Percentiles rank a stretch among this genome's conserved stretches.
These are phyloP conservation scores for Scalesia atractyloides DNA, from an alignment of 129 eudicot species.

Conservation along the genomic window DNA sequence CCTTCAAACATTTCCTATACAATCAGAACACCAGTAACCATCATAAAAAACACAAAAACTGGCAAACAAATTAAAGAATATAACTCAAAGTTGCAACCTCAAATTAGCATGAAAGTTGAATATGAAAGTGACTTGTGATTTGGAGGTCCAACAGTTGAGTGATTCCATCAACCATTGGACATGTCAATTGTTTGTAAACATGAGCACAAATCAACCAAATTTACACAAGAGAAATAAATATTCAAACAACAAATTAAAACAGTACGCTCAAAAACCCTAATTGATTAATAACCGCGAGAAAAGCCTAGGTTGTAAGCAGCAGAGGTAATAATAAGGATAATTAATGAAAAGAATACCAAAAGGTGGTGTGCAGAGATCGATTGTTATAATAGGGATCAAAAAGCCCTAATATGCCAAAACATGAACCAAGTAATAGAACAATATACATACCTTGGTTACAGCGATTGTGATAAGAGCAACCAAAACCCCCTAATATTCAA, in stretches of 20 bases:
- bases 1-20: constrained; percentile 87
- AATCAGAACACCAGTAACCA: constrained; percentile 24
- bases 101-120: constrained; percentile 15
- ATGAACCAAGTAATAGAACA: too few species aligned
- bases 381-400: too few species aligned
- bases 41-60: not conserved
- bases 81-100: constrained; percentile 23
- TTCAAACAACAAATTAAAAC: not conserved
- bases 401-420: too few species aligned
- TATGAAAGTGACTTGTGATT: not conserved
- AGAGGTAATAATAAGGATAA: constrained; percentile 10
- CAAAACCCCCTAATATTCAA: too few species aligned
- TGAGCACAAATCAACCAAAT: not conserved
- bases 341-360: not conserved
- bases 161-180: constrained; percentile 23
- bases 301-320: constrained; percentile 16
- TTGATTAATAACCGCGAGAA: not conserved
- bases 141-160: not conserved
- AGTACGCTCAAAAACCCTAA: constrained; percentile 16
- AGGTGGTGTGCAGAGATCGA: not conserved
- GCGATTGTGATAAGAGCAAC: too few species aligned
- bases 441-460: too few species aligned
- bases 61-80: not conserved
- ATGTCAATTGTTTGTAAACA: not conserved
- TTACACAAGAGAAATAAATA: not conserved